Evolutionary conservation across 2,329 filamentous ascomycete genomes (phyloP).

Genomic region (Neopestalotiopsis clavispora): DNA sequence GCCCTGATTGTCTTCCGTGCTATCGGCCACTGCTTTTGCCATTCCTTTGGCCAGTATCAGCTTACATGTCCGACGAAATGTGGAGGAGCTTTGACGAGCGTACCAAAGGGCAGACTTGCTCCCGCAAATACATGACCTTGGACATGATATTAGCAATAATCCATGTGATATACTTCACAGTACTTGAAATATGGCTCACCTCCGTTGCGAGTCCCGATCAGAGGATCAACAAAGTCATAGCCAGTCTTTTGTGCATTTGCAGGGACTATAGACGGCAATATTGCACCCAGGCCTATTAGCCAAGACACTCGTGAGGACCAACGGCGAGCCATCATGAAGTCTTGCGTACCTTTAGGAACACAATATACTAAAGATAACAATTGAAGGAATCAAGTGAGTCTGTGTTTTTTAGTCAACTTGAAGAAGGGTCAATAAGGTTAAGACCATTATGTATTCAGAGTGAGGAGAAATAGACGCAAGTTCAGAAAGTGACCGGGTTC

Average conservation of each 20-base stretch:
- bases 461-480: too few relatives aligned
- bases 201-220: constrained; percentile 39
- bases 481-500: too few relatives aligned
- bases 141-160: constrained; percentile 19
- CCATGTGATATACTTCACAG: neutral
- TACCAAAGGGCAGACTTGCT: constrained; percentile 38
- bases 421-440: neutral
- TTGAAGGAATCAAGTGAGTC: too few relatives aligned
- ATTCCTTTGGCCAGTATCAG: constrained; percentile 29
- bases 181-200: constrained; percentile 26
- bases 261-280: neutral
- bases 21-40: constrained; percentile 39
- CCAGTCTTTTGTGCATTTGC: constrained; percentile 18
- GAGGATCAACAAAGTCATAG: constrained; percentile 37
- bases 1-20: constrained; percentile 37
- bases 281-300: neutral
- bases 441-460: neutral
- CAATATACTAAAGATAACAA: neutral
- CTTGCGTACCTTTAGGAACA: neutral
- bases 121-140: constrained; percentile 42
- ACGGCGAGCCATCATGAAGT: too few relatives aligned
- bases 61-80: too few relatives aligned
- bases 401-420: neutral
- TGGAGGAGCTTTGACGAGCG: neutral
- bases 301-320: neutral